These are phyloP conservation scores for Pulveroboletus sp. DNA, from an alignment of 768 basidiomycete genomes.

Conservation along the genomic window DNA sequence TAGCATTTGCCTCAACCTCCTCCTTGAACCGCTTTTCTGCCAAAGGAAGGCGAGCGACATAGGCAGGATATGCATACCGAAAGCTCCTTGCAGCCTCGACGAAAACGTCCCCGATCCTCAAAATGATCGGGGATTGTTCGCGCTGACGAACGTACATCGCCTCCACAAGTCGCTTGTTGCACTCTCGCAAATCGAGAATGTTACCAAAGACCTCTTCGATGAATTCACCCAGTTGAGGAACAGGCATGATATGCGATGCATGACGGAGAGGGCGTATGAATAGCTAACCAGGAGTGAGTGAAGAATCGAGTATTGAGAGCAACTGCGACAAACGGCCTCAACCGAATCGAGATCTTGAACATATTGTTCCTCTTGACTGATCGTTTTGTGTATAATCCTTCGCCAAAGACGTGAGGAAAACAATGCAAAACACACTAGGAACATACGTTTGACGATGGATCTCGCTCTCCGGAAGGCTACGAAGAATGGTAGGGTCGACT, in stretches of 20 bases:
- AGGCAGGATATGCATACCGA: conserved; percentile 78
- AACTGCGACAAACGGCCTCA: conserved; percentile 48
- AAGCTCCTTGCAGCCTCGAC: conserved; percentile 85
- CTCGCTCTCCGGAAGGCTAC: conserved; percentile 67
- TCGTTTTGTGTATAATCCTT: conserved; percentile 79
- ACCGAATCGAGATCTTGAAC: conserved; percentile 81
- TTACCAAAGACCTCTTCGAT: conserved; percentile 90
- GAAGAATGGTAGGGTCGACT: conserved; percentile 46
- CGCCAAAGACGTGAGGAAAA: background rate
- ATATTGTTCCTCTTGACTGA: conserved; percentile 86
- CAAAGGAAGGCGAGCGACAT: conserved; percentile 77
- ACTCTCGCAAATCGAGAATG: conserved; percentile 79
- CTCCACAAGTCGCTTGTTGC: conserved; percentile 78
- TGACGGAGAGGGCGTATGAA: conserved; percentile 52
- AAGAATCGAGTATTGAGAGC: conserved; percentile 32
- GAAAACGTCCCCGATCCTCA: conserved; percentile 85
- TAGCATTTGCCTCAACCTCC: conserved; percentile 74
- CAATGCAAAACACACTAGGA: background rate
- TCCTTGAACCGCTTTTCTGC: conserved; percentile 87
- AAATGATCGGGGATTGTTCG: conserved; percentile 80
- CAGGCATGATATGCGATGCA: conserved; percentile 54
- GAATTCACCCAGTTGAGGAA: conserved; percentile 67
- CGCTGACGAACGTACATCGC: conserved; percentile 78
- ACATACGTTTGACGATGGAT: conserved; percentile 71
- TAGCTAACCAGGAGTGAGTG: conserved; percentile 30